Evolutionary conservation across 2,329 filamentous ascomycete genomes (phyloP).

Genomic region (Gnomoniopsis sp.): DNA sequence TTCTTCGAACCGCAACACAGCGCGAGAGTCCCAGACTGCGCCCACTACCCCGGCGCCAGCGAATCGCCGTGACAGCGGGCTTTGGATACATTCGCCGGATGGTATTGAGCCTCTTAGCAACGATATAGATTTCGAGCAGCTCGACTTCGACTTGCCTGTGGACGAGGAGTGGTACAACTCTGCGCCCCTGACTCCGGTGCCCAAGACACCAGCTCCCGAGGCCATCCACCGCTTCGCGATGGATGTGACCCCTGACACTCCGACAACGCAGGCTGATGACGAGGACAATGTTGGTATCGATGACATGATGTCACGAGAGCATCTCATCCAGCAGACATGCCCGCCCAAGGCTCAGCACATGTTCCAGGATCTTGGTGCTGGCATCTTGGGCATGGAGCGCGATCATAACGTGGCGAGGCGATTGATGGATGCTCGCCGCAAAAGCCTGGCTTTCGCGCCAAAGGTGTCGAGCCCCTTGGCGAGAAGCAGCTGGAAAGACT

Average conservation of each 20-base stretch:
- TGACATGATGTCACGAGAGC: conserved; percentile 30
- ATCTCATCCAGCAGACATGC: conserved; percentile 49
- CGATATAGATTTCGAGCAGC: conserved; percentile 31
- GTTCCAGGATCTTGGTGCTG: conserved; percentile 38
- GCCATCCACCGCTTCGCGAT: conserved; percentile 50
- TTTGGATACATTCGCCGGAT: conserved; percentile 54
- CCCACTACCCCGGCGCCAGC: conserved; percentile 41
- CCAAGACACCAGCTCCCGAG: conserved; percentile 56
- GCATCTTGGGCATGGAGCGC: conserved; percentile 46
- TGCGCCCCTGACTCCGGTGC: conserved; percentile 51
- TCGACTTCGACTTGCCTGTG: conserved; percentile 35
- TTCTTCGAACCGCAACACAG: conserved; percentile 25
- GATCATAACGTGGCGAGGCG: conserved; percentile 57
- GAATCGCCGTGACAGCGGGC: conserved; percentile 50
- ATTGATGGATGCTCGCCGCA: conserved; percentile 68
- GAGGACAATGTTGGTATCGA: conserved; percentile 24
- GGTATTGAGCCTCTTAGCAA: conserved; percentile 32
- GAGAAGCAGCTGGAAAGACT: conserved; percentile 37
- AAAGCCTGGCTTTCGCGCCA: conserved; percentile 75
- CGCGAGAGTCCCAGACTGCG: conserved; percentile 35
- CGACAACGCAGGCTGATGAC: conserved; percentile 31
- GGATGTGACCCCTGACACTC: conserved; percentile 44
- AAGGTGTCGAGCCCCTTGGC: conserved; percentile 71
- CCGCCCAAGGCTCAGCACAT: conserved; percentile 44
- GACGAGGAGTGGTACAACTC: conserved; percentile 31